Base-by-base conservation (phyloP, 108 stramenopile genomes). In the Schizochytrium sp. region DNA sequence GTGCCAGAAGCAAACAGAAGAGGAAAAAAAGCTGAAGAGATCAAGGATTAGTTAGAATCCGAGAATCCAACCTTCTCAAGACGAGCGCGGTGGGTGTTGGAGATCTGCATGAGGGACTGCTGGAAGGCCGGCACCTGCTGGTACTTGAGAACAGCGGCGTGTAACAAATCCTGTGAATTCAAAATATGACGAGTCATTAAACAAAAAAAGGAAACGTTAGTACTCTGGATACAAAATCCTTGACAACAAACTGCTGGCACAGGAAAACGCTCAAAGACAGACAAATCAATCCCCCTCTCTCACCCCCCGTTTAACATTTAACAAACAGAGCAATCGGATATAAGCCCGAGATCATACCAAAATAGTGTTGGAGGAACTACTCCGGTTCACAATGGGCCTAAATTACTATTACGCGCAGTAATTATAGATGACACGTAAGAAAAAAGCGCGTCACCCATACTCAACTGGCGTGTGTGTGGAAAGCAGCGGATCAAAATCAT, bases 21-120 rank as follows among this genome's bases (percentile, higher is more conserved):
- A 28, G 28, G 28, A 28, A 28, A 28, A 28, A 28, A 28, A 28
- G 28, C 28, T 28, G 28, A 28, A 28, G 28, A 28, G 28, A 28
- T 28, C 28, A 28, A 28, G 28, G 28, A 28, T 28, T 28, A 28
- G 28, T 28, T 28, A 28, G 28, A 28, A 69, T 69, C 64, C 64
- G 40, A 44, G 64, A 69, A 69, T 10, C 76, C 76, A 10, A 83
- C n/a, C 47, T 83, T 83, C 50, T 83, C 76, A 8, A 83, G 53
- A 13, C 76, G 47, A 47, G 47, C 76, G 76, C 76, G 76, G 76
- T 83, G 76, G n/a, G 76, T 55, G 76, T 83, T 83, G 76, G 76
- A 83, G 76, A 83, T 83, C 76, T 83, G 28, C 47, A 83, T 49
- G 53, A 83, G 76, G 50, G 49, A n/a, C 47, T 7, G 17, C 47